Base-by-base conservation (phyloP, 2,329 filamentous ascomycete genomes). In the Coleophoma eucalyptorum region DNA sequence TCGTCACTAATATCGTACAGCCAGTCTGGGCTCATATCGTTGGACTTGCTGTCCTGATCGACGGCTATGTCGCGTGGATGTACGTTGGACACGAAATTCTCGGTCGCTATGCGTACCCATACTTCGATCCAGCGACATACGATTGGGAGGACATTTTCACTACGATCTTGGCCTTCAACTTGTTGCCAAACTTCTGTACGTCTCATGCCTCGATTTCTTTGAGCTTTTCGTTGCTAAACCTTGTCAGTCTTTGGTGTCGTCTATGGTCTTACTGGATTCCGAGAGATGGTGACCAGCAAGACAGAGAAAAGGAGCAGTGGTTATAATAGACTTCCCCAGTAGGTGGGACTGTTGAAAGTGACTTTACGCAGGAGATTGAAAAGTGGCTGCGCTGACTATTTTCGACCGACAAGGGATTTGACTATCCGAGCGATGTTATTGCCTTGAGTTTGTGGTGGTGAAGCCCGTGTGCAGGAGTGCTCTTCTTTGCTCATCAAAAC, bases 21-120 rank as follows among this genome's bases (percentile, higher is more conserved):
- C 57, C 62, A 31, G 37, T 61, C 48, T 43, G 50, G 48, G 47
- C 51, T 31, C 62, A 63, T 42, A 41, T 59, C 48, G 35, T 51
- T 26, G 58, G 55, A n/a, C 49, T 66, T 8, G 50, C 56, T 4
- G 37, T 55, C 34, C 41, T 67, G 10, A 51, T 53, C 20, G 26
- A 55, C 7, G 5, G 55, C 21, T 68, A 67, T 49, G 49, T 64
- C 46, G 51, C 55, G 18, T 68, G 66, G 66, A 55, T 58, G 21
- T 58, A 57, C 41, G 18, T 67, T 31, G 64, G 65, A 15, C 54
- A 62, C 37, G 48, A 55, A 15, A 16, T 57, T 37, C 57, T 60
- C 10, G 62, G 58, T 21, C 54, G 58, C 44, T 67, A 61, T 47
- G 49, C 53, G 4, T 66, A 61, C 46, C 66, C 54, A 48, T 67